Base-by-base conservation (phyloP, 306 rosid genomes). In the Lupinus albus region DNA sequence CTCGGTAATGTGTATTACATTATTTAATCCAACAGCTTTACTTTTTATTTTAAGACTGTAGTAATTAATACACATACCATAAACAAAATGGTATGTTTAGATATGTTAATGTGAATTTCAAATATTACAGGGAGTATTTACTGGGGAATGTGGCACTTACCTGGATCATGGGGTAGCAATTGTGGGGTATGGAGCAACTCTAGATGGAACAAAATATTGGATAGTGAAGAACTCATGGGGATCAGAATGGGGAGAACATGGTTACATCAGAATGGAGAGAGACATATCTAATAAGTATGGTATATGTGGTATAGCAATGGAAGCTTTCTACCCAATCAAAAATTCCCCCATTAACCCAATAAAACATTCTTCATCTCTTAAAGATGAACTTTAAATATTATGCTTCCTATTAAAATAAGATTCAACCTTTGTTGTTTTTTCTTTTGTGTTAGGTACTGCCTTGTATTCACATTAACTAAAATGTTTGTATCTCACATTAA, bases 181-280 rank as follows among this genome's bases (percentile, higher is more conserved):
- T 9, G 93, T 93, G 21, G 99, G 97, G 0, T 93, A 93, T 25
- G 99, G 99, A 74, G 72, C 80, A 54, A 78, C 94, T 0, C 72
- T 67, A 5, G 90, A 88, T 65, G 97, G 91, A 77, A 88, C 91
- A 13, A 87, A 85, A 59, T 88, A 86, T 58, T 89, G 97, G 99
- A 72, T 14, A 0, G 97, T 93, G 64, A 88, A 80, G 56, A 93
- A 93, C 21, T 93, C 99, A 0, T 93, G 99, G 99, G 98, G 97
- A 45, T 2, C 74, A 0, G 84, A 77, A 66, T 93, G 98, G 98
- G 97, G 99, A 54, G 99, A 93, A 72, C 60, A 79, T n/a, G 99
- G 99, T 11, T 93, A 84, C 83, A 78, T 93, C 18, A 80, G 99
- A 67, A 78, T 93, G 84, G 49, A 84, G 48, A 76, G 94, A 5